Evolutionary conservation across 495 filamentous ascomycete species (phyloP).

Genomic region (Penicillium angulare): DNA sequence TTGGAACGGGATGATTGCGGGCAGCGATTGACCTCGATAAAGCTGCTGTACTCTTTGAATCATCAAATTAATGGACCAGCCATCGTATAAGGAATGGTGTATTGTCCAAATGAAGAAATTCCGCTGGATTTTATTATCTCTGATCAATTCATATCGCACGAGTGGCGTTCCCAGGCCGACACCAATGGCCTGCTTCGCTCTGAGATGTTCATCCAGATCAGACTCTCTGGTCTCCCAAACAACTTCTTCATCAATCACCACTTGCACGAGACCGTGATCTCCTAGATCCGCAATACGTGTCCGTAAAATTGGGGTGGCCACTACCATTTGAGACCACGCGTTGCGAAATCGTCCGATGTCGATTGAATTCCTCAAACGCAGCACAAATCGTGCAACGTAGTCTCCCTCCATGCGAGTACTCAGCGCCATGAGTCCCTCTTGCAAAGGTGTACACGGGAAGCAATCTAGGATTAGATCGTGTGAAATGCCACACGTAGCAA

Average conservation of each 20-base stretch:
- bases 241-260: too few species aligned
- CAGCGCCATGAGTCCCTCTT: conserved; percentile 48
- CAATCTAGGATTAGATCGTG: conserved; percentile 44
- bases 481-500: neutral
- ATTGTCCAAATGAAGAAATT: neutral
- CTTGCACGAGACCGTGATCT: too few species aligned
- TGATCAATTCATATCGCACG: neutral
- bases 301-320: conserved; percentile 29
- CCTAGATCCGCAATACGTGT: too few species aligned
- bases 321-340: conserved; percentile 35
- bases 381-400: conserved; percentile 46
- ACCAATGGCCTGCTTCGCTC: too few species aligned
- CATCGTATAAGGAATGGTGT: neutral
- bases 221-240: too few species aligned
- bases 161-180: neutral
- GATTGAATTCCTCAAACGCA: conserved; percentile 17
- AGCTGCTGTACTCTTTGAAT: too few species aligned
- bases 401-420: conserved; percentile 47
- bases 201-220: too few species aligned
- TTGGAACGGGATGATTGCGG: neutral
- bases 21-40: neutral
- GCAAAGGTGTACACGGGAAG: conserved; percentile 41
- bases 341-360: neutral
- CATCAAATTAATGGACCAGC: neutral
- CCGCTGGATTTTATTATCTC: too few species aligned